Percentiles rank a stretch among this genome's conserved stretches.
Conservation (phyloP, 768 basidiomycete genomes). For the Suillus spraguei region DNA sequence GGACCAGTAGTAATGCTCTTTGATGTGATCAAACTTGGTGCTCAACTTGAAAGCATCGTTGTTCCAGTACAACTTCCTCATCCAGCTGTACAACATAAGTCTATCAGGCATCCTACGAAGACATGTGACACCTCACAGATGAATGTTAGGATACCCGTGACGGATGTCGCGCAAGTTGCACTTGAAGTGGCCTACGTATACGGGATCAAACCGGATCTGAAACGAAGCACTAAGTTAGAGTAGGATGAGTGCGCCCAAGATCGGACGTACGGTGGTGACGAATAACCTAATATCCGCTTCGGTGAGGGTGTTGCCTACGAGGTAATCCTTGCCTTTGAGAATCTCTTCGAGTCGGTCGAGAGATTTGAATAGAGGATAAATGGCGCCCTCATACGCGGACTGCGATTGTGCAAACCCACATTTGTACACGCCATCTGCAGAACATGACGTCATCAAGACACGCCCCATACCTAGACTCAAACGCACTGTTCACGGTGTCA, state of each 20-base stretch:
- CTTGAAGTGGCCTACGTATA: conserved; percentile 92
- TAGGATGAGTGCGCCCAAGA: not conserved
- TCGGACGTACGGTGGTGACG: conserved; percentile 79
- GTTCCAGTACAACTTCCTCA: conserved; percentile 92
- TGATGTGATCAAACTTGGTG: conserved; percentile 85
- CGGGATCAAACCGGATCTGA: conserved; percentile 87
- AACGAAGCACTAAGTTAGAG: not conserved
- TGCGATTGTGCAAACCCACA: conserved; percentile 85
- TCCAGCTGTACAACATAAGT: conserved; percentile 52
- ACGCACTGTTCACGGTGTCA: conserved; percentile 78
- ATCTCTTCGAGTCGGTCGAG: conserved; percentile 83
- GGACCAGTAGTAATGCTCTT: conserved; percentile 44
- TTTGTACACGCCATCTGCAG: conserved; percentile 78
- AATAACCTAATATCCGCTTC: conserved; percentile 87
- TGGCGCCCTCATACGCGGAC: conserved; percentile 78
- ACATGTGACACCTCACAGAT: conserved; percentile 40
- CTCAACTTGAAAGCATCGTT: conserved; percentile 82
- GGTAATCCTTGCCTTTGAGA: conserved; percentile 76
- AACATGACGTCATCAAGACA: not conserved
- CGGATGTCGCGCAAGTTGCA: conserved; percentile 89
- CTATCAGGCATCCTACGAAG: not conserved
- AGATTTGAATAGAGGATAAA: conserved; percentile 71
- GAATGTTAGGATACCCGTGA: conserved; percentile 81
- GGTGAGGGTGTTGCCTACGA: conserved; percentile 82
- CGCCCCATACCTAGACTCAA: not conserved